Evolutionary conservation across 108 stramenopile genomes (phyloP).

Genomic region (Cyclotella choctawhatcheeana): DNA sequence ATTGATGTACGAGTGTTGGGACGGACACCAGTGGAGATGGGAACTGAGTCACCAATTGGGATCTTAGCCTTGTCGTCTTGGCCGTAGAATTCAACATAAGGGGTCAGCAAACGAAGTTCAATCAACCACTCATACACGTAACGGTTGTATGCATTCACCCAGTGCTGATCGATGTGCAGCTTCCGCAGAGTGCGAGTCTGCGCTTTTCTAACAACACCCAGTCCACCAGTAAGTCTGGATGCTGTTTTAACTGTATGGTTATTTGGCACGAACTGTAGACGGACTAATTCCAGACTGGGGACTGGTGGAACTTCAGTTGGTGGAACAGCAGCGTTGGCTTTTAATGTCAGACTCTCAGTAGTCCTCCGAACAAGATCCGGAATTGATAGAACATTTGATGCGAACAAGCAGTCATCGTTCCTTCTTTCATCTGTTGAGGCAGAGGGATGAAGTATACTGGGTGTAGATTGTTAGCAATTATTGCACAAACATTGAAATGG

Average conservation of each 20-base stretch:
- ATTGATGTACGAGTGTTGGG: neutral
- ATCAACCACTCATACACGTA: conserved; percentile 18
- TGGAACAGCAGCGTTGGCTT: neutral
- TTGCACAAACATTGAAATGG: neutral
- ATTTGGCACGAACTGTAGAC: neutral
- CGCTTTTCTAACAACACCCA: neutral
- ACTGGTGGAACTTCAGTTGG: neutral
- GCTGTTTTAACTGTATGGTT: neutral
- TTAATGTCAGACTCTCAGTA: neutral
- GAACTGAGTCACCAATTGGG: conserved; percentile 11
- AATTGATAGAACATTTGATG: conserved; percentile 10
- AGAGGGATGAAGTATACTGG: neutral
- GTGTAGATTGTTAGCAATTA: no score
- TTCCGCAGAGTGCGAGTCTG: conserved; percentile 17
- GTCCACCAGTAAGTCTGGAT: neutral
- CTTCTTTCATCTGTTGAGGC: neutral
- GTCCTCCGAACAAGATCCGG: neutral
- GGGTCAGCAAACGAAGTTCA: neutral
- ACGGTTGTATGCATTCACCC: conserved; percentile 6
- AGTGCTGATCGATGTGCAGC: conserved; percentile 11
- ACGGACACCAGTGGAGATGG: conserved; percentile 7
- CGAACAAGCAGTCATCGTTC: neutral
- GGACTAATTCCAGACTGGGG: neutral
- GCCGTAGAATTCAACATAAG: conserved; percentile 12
- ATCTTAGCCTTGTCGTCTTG: conserved; percentile 23